These are phyloP conservation scores for Didymella glomerata DNA, from an alignment of 2,329 filamentous ascomycete genomes.

Conservation along the genomic window DNA sequence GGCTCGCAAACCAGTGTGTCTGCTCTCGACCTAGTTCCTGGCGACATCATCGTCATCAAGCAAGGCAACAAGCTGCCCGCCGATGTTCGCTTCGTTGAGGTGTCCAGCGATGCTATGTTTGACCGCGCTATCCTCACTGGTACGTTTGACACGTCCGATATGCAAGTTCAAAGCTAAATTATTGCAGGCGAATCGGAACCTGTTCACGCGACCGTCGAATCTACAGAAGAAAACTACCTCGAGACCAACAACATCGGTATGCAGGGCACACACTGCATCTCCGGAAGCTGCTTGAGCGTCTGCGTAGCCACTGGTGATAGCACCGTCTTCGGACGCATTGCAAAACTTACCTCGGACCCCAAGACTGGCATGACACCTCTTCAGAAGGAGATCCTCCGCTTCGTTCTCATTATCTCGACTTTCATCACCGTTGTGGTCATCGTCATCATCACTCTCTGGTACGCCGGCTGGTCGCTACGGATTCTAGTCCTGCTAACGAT, in stretches of 20 bases:
- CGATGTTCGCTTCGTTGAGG: constrained; percentile 74
- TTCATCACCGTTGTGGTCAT: constrained; percentile 73
- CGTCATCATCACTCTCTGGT: constrained; percentile 73
- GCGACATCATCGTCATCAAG: constrained; percentile 73
- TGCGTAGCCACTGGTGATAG: constrained; percentile 76
- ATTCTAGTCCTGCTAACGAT: constrained; percentile 13
- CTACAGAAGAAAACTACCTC: constrained; percentile 73
- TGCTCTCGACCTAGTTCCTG: constrained; percentile 72
- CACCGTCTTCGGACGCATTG: constrained; percentile 80
- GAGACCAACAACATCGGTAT: constrained; percentile 79
- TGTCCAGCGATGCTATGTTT: constrained; percentile 74
- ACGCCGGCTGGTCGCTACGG: constrained; percentile 17
- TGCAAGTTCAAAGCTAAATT: constrained; percentile 16
- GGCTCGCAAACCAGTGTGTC: constrained; percentile 60
- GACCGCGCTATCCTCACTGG: constrained; percentile 77
- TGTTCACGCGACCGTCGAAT: constrained; percentile 69
- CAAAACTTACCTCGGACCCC: constrained; percentile 74
- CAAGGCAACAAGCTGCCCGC: constrained; percentile 78
- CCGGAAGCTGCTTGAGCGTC: constrained; percentile 71
- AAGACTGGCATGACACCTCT: constrained; percentile 73
- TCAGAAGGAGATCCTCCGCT: constrained; percentile 76
- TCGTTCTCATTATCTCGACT: constrained; percentile 73
- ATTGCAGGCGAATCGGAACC: constrained; percentile 70
- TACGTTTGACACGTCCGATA: constrained; percentile 30
- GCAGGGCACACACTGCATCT: constrained; percentile 80